Evolutionary conservation across 352 stramenopile species (phyloP), one percentile per base, ranked within the genome.

Genomic region (Phytophthora pinifolia): DNA sequence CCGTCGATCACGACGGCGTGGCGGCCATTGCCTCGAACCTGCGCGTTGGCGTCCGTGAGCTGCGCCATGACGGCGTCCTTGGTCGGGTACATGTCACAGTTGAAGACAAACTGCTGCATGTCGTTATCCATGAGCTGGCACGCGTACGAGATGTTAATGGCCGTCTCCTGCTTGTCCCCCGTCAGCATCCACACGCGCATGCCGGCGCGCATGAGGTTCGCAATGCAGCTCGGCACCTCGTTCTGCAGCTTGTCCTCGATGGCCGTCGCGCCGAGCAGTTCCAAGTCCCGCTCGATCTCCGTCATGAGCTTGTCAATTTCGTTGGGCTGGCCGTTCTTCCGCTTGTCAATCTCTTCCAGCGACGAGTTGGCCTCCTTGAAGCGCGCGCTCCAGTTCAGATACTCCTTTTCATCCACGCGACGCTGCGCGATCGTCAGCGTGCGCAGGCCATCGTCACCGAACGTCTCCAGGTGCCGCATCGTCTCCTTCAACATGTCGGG

Each of bases 141-240:
- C 6, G 88, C 84, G 52, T 95, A 96, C 29, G 79, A 89, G 58
- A 98, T 98, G 66, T 98, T 98, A 57, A 98, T 97, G 15, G 92
- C 92, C 3, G 92, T 98, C 59, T 98, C 92, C 35, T 93, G 64
- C 63, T 98, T 98, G 70, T 98, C 92, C 29, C 92, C 92, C 9
- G 92, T 98, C 13, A 98, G 82, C 67, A 98, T 94, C 88, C 91
- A 98, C 17, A 98, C 71, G 35, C 94, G 90, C 59, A 98, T 96
- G 18, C 88, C 86, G 0, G 86, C 91, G 10, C 65, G 67, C 59
- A 89, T 88, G 2, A 98, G 62, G 46, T 88, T 87, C 0, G 82
- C 72, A 30, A 98, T 97, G 14, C 85, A 78, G 18, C 81, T 80
- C 0, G 89, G 88, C 2, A 98, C 92, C 49, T 88, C 76, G 32